phyloP scores from a whole-genome alignment of 805 yeast genomes.

The Henningerozyma blattae region DNA sequence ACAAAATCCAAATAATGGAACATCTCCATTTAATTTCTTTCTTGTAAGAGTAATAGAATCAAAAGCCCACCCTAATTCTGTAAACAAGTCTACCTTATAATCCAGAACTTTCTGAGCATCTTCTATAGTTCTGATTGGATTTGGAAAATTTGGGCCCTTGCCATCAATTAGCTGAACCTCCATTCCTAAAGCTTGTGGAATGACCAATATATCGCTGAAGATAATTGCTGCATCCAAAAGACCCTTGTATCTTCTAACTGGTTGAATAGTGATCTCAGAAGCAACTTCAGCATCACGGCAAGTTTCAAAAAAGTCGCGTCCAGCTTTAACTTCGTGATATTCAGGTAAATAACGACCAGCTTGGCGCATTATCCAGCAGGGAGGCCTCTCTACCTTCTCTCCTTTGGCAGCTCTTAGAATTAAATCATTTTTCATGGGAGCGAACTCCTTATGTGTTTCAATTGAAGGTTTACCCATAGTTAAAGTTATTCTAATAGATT shows the following conservation, averaged over 20 bases:
- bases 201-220: slow-evolving; percentile 87
- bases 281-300: slow-evolving; percentile 93
- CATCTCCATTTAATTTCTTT: slow-evolving; percentile 73
- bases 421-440: slow-evolving; percentile 78
- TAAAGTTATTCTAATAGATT: too few species aligned
- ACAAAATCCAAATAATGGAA: slow-evolving; percentile 87
- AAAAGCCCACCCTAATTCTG: slow-evolving; percentile 88
- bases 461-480: neutral
- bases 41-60: slow-evolving; percentile 90
- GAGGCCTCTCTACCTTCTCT: slow-evolving; percentile 90
- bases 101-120: slow-evolving; percentile 48
- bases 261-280: slow-evolving; percentile 89
- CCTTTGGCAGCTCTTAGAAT: slow-evolving; percentile 86
- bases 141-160: slow-evolving; percentile 85
- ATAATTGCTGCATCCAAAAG: slow-evolving; percentile 94
- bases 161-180: slow-evolving; percentile 88
- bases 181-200: slow-evolving; percentile 98
- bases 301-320: slow-evolving; percentile 85
- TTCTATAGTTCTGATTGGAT: slow-evolving; percentile 65
- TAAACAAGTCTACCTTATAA: slow-evolving; percentile 55
- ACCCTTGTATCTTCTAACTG: slow-evolving; percentile 80
- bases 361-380: slow-evolving; percentile 97
- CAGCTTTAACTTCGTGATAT: slow-evolving; percentile 79
- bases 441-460: slow-evolving; percentile 31
- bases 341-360: slow-evolving; percentile 93